phyloP scores from a whole-genome alignment of 768 basidiomycete species.

The Hericium rajendrae region DNA sequence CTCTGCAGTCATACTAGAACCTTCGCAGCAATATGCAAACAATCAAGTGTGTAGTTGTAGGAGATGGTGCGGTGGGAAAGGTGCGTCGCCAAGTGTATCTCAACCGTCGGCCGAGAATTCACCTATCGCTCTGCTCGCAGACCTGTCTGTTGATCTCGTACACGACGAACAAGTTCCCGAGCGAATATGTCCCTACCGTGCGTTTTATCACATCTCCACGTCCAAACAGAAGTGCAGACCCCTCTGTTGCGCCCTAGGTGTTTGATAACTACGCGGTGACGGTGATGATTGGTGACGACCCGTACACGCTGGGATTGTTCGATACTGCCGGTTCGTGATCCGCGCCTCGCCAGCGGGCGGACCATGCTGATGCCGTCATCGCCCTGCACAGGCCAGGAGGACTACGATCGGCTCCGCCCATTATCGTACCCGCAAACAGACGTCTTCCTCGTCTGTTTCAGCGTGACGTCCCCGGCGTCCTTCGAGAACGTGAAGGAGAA shows the following conservation, averaged over 20 bases:
- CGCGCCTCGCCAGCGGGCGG: background rate
- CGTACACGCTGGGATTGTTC: conserved; percentile 95
- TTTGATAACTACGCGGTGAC: conserved; percentile 99
- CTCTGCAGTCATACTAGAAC: background rate
- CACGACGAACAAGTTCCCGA: conserved; percentile 96
- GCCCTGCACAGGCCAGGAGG: conserved; percentile 77
- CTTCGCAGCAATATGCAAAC: conserved; percentile 64
- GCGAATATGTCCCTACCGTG: conserved; percentile 98
- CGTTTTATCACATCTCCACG: conserved; percentile 26
- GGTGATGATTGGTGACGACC: conserved; percentile 99
- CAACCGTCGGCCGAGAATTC: too few species aligned
- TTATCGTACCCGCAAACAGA: conserved; percentile 99
- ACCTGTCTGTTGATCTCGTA: conserved; percentile 96
- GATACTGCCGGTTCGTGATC: conserved; percentile 89
- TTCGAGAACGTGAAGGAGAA: conserved; percentile 99
- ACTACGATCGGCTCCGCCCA: conserved; percentile 98
- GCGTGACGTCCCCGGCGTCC: conserved; percentile 94
- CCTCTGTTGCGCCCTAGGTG: conserved; percentile 40
- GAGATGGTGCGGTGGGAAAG: conserved; percentile 98
- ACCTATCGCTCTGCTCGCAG: conserved; percentile 28
- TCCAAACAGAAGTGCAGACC: conserved; percentile 13
- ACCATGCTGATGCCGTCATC: conserved; percentile 6
- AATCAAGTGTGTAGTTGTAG: conserved; percentile 95
- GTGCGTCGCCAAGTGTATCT: conserved; percentile 34
- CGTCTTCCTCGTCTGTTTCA: conserved; percentile 99